Evolutionary conservation across 495 filamentous ascomycete genomes (phyloP).

Genomic region (Schizothecium vesticola): DNA sequence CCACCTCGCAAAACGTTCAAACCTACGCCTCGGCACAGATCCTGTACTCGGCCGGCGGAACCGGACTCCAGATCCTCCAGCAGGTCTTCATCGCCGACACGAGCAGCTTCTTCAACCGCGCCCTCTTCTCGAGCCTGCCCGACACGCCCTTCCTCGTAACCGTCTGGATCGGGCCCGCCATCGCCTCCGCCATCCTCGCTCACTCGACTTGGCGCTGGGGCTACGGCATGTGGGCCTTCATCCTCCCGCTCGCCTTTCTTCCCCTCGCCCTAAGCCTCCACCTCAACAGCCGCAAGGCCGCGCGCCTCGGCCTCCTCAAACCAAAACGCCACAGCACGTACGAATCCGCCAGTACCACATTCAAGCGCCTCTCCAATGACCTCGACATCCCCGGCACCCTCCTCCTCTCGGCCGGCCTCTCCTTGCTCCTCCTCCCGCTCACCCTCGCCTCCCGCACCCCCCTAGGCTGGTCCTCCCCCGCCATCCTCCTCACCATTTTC

Average conservation of each 20-base stretch:
- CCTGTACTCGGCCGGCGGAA: conserved; percentile 42
- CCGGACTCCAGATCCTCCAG: conserved; percentile 53
- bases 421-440: conserved; percentile 61
- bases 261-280: conserved; percentile 50
- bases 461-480: conserved; percentile 45
- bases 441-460: conserved; percentile 46
- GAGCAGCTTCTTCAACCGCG: conserved; percentile 57
- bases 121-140: conserved; percentile 54
- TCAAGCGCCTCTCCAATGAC: conserved; percentile 48
- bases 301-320: conserved; percentile 31
- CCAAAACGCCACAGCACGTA: conserved; percentile 1
- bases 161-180: conserved; percentile 46
- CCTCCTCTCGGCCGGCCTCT: conserved; percentile 51
- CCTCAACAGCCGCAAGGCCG: conserved; percentile 50
- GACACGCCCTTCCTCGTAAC: conserved; percentile 59
- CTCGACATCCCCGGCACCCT: conserved; percentile 56
- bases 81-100: conserved; percentile 63
- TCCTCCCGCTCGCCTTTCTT: conserved; percentile 48
- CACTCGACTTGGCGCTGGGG: conserved; percentile 55
- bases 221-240: conserved; percentile 54
- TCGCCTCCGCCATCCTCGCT: conserved; percentile 39
- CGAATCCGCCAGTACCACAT: not conserved
- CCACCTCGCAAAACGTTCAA: conserved; percentile 33
- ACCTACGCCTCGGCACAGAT: conserved; percentile 44
- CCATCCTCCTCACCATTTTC: conserved; percentile 53